Evolutionary conservation across 139 green algal genomes (phyloP).

Genomic region (Yamagishiella unicocca): DNA sequence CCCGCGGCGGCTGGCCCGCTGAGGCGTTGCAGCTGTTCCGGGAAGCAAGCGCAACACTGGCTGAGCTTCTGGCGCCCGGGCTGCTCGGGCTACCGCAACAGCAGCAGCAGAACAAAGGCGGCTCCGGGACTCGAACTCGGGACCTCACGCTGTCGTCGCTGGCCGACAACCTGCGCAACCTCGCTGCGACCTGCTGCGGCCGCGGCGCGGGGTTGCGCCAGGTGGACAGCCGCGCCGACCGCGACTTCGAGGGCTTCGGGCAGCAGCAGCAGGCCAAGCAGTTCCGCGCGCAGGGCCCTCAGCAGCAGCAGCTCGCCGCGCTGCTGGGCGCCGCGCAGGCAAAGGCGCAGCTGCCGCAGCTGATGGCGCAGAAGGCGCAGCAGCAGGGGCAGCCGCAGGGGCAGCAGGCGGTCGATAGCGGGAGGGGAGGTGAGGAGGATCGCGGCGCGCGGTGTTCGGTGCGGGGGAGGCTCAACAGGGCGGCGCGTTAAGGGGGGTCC

Average conservation of each 20-base stretch:
- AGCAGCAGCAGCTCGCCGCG: neutral
- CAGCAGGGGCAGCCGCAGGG: neutral
- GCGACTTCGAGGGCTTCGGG: slow-evolving; percentile 16
- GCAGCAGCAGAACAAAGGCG: neutral
- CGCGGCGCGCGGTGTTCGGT: too few species aligned
- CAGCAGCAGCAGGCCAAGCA: neutral
- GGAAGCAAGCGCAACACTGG: neutral
- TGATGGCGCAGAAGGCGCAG: neutral
- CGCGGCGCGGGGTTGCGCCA: neutral
- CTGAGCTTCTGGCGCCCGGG: neutral
- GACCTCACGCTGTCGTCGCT: slow-evolving; percentile 6
- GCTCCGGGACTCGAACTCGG: neutral
- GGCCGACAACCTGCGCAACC: neutral
- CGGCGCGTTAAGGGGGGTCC: too few species aligned
- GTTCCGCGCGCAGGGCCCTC: neutral
- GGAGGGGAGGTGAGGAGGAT: neutral
- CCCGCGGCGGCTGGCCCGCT: neutral
- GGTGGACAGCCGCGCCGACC: neutral
- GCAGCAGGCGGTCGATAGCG: neutral
- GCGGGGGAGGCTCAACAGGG: too few species aligned
- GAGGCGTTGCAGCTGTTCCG: slow-evolving; percentile 1
- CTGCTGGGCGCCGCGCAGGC: neutral
- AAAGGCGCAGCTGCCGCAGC: neutral
- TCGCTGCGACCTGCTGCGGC: neutral
- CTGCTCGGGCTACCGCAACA: neutral